Percentiles rank a stretch among this genome's conserved stretches.
Conservation (phyloP, 1,284 basidiomycete species). For the Fomes fomentarius region DNA sequence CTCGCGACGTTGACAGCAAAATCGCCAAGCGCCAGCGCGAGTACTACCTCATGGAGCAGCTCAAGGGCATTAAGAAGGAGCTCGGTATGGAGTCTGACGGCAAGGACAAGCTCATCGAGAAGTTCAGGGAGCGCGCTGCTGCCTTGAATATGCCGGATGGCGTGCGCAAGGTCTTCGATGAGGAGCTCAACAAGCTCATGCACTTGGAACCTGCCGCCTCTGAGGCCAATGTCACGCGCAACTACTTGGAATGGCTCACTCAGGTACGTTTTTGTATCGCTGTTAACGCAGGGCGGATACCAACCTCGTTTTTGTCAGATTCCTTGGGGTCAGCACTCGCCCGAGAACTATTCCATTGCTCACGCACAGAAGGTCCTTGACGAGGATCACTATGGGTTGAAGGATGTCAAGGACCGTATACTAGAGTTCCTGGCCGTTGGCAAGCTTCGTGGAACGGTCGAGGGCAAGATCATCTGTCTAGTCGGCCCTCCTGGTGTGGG, state of each 20-base stretch:
- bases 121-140: constrained; percentile 91
- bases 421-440: constrained; percentile 98
- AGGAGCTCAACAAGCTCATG: constrained; percentile 92
- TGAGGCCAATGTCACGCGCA: constrained; percentile 96
- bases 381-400: constrained; percentile 96
- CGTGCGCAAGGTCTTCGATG: constrained; percentile 95
- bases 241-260: constrained; percentile 96
- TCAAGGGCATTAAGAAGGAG: constrained; percentile 99
- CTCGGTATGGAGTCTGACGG: constrained; percentile 97
- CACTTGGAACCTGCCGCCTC: constrained; percentile 92
- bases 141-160: constrained; percentile 91
- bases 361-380: constrained; percentile 89
- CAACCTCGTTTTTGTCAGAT: constrained; percentile 49
- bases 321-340: constrained; percentile 95
- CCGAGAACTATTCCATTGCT: constrained; percentile 90
- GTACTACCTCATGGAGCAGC: constrained; percentile 98
- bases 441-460: constrained; percentile 94
- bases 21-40: constrained; percentile 97
- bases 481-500: constrained; percentile 98
- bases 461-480: constrained; percentile 98
- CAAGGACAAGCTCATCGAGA: constrained; percentile 96
- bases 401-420: constrained; percentile 96
- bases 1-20: constrained; percentile 93
- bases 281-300: not conserved
- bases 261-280: constrained; percentile 50